These are phyloP conservation scores for Haberlea rhodopensis DNA, from an alignment of 257 asterid genomes.

Conservation along the genomic window DNA sequence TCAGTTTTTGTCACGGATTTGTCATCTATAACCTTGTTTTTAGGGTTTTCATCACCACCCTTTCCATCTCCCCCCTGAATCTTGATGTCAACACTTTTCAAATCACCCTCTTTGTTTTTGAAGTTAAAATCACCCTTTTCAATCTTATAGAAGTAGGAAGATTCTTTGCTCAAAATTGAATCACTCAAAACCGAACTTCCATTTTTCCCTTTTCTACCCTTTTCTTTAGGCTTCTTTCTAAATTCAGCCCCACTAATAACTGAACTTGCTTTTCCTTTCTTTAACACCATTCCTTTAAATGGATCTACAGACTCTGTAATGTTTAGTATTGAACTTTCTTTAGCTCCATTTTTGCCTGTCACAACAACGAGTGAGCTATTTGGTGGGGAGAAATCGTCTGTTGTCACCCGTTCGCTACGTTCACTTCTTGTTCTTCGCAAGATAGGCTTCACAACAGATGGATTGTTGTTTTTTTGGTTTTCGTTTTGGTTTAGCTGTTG, in stretches of 20 bases:
- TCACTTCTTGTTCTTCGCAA: conserved; percentile 59
- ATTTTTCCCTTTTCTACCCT: conserved; percentile 36
- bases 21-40: conserved; percentile 36
- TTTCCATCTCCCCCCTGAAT: background rate
- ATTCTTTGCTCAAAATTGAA: conserved; percentile 52
- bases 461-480: background rate
- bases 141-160: conserved; percentile 30
- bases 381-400: conserved; percentile 35
- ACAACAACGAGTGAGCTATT: conserved; percentile 41
- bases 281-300: conserved; percentile 6
- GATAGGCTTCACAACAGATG: conserved; percentile 32
- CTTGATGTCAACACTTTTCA: conserved; percentile 6
- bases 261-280: conserved; percentile 69
- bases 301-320: conserved; percentile 46
- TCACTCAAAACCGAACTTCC: conserved; percentile 60
- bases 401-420: conserved; percentile 53
- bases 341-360: conserved; percentile 29
- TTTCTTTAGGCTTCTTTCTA: conserved; percentile 36
- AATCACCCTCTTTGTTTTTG: background rate
- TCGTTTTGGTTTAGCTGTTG: conserved; percentile 18
- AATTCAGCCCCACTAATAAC: conserved; percentile 64
- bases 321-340: conserved; percentile 61
- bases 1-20: conserved; percentile 25
- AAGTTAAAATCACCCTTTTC: conserved; percentile 8
- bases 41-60: background rate